These are phyloP conservation scores for Alternaria rosae DNA, from an alignment of 2,329 filamentous ascomycete genomes.

Conservation along the genomic window DNA sequence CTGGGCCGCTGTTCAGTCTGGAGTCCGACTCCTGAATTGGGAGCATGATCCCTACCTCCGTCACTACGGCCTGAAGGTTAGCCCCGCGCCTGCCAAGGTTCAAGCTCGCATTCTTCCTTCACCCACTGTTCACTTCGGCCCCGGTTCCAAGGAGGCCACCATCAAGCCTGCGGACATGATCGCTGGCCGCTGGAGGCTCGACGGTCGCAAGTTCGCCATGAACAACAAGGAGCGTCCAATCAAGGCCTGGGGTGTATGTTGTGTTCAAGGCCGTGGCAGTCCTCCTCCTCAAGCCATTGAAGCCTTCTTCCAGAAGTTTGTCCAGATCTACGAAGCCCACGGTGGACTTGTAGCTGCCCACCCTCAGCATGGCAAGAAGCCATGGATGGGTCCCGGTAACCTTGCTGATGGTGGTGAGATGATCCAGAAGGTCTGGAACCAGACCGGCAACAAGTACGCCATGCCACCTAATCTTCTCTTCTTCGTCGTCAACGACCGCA, in stretches of 20 bases:
- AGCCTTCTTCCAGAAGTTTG: slow-evolving; percentile 67
- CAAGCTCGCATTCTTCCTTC: slow-evolving; percentile 75
- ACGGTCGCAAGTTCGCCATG: slow-evolving; percentile 74
- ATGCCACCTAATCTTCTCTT: slow-evolving; percentile 77
- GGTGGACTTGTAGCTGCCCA: slow-evolving; percentile 62
- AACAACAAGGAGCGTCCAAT: slow-evolving; percentile 68
- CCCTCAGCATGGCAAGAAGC: slow-evolving; percentile 38
- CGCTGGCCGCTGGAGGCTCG: slow-evolving; percentile 84
- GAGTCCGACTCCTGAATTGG: slow-evolving; percentile 74
- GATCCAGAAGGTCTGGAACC: slow-evolving; percentile 63
- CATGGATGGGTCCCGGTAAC: slow-evolving; percentile 41
- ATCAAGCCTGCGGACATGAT: slow-evolving; percentile 54
- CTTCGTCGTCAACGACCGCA: slow-evolving; percentile 76
- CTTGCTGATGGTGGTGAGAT: slow-evolving; percentile 55
- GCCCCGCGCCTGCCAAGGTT: slow-evolving; percentile 65
- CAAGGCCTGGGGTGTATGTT: slow-evolving; percentile 76
- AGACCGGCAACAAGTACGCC: slow-evolving; percentile 62
- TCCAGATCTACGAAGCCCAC: slow-evolving; percentile 66
- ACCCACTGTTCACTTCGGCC: slow-evolving; percentile 73
- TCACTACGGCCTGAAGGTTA: slow-evolving; percentile 77
- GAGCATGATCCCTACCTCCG: slow-evolving; percentile 71
- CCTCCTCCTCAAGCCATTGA: slow-evolving; percentile 55
- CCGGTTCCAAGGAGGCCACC: slow-evolving; percentile 31
- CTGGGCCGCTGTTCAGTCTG: slow-evolving; percentile 70
- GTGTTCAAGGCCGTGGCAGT: slow-evolving; percentile 63